phyloP scores from a whole-genome alignment of 305 asterid species.

The Solanum hybrid region DNA sequence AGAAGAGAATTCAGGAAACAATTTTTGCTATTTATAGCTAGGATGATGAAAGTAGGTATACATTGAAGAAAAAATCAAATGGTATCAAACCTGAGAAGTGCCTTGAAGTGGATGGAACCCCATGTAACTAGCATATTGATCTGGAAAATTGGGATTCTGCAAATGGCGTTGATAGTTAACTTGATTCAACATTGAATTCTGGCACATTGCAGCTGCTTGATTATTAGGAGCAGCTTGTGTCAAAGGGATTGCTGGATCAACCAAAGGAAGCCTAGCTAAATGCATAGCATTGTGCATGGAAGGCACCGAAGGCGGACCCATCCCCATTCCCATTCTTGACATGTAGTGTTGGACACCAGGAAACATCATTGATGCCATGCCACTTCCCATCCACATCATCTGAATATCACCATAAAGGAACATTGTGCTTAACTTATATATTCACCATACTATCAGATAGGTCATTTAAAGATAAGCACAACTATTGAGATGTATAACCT shows the following conservation, averaged over 20 bases:
- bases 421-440: neutral
- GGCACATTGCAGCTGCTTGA: slow-evolving; percentile 39
- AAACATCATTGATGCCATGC: slow-evolving; percentile 64
- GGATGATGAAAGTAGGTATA: too few relatives aligned
- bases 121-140: slow-evolving; percentile 56
- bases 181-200: slow-evolving; percentile 19
- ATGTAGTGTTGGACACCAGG: slow-evolving; percentile 63
- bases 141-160: slow-evolving; percentile 35
- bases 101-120: slow-evolving; percentile 47
- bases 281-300: slow-evolving; percentile 49
- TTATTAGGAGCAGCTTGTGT: slow-evolving; percentile 20
- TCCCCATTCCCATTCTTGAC: slow-evolving; percentile 66
- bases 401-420: slow-evolving; percentile 8
- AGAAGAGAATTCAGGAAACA: neutral
- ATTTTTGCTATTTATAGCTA: neutral
- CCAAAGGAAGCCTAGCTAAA: slow-evolving; percentile 36
- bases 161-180: slow-evolving; percentile 38
- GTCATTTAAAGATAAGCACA: neutral
- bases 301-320: slow-evolving; percentile 40
- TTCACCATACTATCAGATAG: neutral
- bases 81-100: slow-evolving; percentile 40
- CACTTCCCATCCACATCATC: slow-evolving; percentile 90
- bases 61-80: too few relatives aligned
- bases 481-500: neutral
- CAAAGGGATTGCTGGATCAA: slow-evolving; percentile 28